phyloP scores from a whole-genome alignment of 1,139 yeast genomes.

The Nakaseomyces nivariensis region DNA sequence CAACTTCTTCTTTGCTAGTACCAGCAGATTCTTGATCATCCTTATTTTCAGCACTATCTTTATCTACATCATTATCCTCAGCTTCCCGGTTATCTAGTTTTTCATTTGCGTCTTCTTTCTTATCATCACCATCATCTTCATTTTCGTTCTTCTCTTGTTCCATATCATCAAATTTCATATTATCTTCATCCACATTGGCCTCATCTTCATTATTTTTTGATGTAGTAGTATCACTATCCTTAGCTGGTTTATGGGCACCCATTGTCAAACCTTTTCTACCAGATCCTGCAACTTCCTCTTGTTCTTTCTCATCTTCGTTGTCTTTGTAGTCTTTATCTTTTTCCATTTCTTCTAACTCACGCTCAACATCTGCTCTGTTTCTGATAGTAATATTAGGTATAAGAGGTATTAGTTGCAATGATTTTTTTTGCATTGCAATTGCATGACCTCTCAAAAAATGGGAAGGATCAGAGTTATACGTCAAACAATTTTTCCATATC shows the following conservation, averaged over 20 bases:
- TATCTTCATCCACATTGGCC: not conserved
- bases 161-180: not conserved
- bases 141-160: not conserved
- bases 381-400: slow-evolving; percentile 82
- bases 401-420: slow-evolving; percentile 62
- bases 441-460: slow-evolving; percentile 91
- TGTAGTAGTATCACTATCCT: slow-evolving; percentile 2
- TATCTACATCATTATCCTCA: not conserved
- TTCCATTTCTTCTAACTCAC: slow-evolving; percentile 50
- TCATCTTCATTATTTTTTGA: slow-evolving; percentile 5
- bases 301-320: slow-evolving; percentile 13
- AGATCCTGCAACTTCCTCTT: slow-evolving; percentile 27
- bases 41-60: not conserved
- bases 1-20: not conserved
- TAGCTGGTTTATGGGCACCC: slow-evolving; percentile 28
- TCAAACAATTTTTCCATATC: slow-evolving; percentile 89
- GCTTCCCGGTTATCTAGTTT: too few species aligned
- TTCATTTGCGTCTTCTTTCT: too few species aligned
- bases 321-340: slow-evolving; percentile 24
- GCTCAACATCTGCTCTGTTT: slow-evolving; percentile 78
- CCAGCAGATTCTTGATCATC: not conserved
- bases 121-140: too few species aligned
- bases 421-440: slow-evolving; percentile 87
- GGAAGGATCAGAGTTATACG: slow-evolving; percentile 90
- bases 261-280: slow-evolving; percentile 29